Conservation (phyloP, 345 rosid genomes). For the Eucalyptus polybractea region DNA sequence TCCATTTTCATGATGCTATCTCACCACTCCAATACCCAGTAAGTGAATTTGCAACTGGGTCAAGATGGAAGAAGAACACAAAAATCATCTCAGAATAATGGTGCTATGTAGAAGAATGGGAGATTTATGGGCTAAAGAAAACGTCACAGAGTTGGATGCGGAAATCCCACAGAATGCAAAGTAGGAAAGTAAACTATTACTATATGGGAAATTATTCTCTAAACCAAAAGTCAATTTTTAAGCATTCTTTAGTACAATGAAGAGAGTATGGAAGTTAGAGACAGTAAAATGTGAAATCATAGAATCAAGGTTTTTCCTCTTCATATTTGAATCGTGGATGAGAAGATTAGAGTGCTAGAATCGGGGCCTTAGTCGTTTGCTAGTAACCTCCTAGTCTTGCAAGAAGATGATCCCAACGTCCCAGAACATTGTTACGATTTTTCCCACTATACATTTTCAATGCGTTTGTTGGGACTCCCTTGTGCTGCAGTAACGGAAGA, state of each 20-base stretch:
- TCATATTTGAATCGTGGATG: no score
- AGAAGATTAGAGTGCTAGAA: not conserved
- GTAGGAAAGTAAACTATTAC: not conserved
- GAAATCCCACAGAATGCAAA: rapidly evolving
- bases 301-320: rapidly evolving
- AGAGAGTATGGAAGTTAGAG: not conserved
- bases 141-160: rapidly evolving
- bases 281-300: no score
- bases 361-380: rapidly evolving
- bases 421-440: rapidly evolving
- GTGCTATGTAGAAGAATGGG: not conserved
- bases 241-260: not conserved
- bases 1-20: not conserved
- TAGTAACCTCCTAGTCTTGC: not conserved
- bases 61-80: not conserved
- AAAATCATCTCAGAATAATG: not conserved
- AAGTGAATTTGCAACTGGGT: not conserved
- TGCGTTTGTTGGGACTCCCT: not conserved
- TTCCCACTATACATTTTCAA: no score
- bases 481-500: rapidly evolving
- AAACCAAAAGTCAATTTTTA: not conserved
- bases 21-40: not conserved
- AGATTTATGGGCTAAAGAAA: not conserved
- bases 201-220: not conserved
- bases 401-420: not conserved